Conservation (phyloP, 23 red algal genomes). For the Gracilaria gracilis region DNA sequence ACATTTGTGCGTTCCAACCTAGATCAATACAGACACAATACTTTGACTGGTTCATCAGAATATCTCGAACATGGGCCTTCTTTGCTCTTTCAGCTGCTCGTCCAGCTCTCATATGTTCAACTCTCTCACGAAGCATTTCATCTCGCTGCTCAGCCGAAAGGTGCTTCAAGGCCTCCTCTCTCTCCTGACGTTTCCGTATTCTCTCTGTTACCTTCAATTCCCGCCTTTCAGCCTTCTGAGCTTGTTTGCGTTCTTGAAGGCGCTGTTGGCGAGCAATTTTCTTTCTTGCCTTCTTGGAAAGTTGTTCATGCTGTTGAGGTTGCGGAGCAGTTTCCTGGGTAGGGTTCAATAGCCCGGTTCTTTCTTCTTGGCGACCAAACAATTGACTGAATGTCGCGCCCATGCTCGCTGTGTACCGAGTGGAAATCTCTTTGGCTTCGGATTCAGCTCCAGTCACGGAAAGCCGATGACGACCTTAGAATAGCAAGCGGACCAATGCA, state of each 20-base stretch:
- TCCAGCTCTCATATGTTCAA: slow-evolving; percentile 33
- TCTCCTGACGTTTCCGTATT: slow-evolving; percentile 24
- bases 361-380: not conserved
- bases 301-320: not conserved
- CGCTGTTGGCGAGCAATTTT: slow-evolving; percentile 30
- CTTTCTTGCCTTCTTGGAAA: slow-evolving; percentile 64
- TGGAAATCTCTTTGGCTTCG: too few relatives aligned
- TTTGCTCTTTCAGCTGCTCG: slow-evolving; percentile 31
- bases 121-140: slow-evolving; percentile 10
- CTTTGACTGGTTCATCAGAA: slow-evolving; percentile 21
- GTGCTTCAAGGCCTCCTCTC: slow-evolving; percentile 25
- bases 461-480: too few relatives aligned
- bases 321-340: not conserved
- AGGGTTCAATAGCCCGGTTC: not conserved
- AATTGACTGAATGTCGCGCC: slow-evolving; percentile 6
- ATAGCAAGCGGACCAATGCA: too few relatives aligned
- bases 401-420: too few relatives aligned
- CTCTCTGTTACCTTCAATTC: slow-evolving; percentile 23
- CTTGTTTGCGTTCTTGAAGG: slow-evolving; percentile 44
- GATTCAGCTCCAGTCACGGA: too few relatives aligned
- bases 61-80: slow-evolving; percentile 30
- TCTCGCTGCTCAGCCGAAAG: slow-evolving; percentile 27
- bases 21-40: slow-evolving; percentile 61
- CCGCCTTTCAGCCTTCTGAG: slow-evolving; percentile 20
- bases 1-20: slow-evolving; percentile 70